phyloP scores from a whole-genome alignment of 176 grass and related monocot species.

The Olyra latifolia region DNA sequence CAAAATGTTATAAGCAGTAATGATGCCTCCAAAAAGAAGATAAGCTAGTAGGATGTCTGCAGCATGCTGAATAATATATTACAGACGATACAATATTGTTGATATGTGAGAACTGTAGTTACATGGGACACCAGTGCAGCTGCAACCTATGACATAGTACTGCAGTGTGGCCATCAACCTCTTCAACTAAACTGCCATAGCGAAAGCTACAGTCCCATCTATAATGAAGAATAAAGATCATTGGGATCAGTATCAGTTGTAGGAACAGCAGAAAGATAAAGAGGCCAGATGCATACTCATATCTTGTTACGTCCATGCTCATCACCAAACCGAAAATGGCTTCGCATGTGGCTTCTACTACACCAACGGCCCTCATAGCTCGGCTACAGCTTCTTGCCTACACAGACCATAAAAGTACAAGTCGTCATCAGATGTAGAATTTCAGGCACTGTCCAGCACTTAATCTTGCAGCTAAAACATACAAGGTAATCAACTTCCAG shows the following conservation, averaged over 20 bases:
- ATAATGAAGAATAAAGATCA: constrained; percentile 22
- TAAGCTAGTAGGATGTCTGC: not conserved
- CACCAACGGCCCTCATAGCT: constrained; percentile 95
- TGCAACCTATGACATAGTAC: constrained; percentile 85
- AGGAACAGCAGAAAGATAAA: not conserved
- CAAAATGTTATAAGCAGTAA: not conserved
- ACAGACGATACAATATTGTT: not conserved
- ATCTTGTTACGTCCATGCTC: constrained; percentile 94
- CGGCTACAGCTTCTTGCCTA: constrained; percentile 90
- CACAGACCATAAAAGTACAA: constrained; percentile 16
- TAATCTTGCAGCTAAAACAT: constrained; percentile 23
- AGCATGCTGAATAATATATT: not conserved
- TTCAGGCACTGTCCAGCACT: constrained; percentile 4
- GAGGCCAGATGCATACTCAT: constrained; percentile 56
- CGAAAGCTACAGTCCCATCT: constrained; percentile 99
- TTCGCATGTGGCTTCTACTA: constrained; percentile 91
- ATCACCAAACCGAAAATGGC: constrained; percentile 89
- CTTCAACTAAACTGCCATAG: constrained; percentile 92
- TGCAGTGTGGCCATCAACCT: constrained; percentile 93
- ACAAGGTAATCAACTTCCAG: constrained; percentile 90
- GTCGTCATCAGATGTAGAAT: not conserved
- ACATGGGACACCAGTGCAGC: constrained; percentile 87
- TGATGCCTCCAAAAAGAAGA: not conserved
- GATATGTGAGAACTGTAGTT: constrained; percentile 28
- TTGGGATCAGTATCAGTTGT: not conserved